These are phyloP conservation scores for Hyaloperonospora arabidopsidis DNA, from an alignment of 352 stramenopile genomes.

Conservation along the genomic window DNA sequence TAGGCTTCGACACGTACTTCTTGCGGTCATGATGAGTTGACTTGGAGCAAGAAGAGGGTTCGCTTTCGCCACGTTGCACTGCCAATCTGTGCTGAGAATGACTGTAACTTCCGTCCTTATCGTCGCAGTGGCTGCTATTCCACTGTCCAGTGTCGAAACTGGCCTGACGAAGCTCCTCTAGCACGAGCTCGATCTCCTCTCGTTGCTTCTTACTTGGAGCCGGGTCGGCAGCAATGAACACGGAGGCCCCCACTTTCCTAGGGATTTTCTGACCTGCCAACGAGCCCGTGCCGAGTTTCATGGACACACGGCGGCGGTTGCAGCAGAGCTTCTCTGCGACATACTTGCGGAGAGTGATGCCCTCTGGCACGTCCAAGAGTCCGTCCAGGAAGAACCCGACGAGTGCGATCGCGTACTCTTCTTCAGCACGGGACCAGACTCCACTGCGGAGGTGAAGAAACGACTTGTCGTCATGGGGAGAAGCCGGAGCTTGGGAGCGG, in stretches of 20 bases:
- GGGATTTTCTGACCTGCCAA: conserved; percentile 55
- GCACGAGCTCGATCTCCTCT: conserved; percentile 26
- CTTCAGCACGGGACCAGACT: conserved; percentile 54
- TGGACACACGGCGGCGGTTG: conserved; percentile 56
- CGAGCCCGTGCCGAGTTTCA: conserved; percentile 62
- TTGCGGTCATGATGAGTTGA: conserved; percentile 8
- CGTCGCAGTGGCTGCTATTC: conserved; percentile 9
- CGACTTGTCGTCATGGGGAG: conserved; percentile 8
- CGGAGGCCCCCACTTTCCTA: conserved; percentile 55
- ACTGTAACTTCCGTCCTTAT: conserved; percentile 7
- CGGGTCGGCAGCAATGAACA: conserved; percentile 42
- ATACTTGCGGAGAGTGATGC: conserved; percentile 63
- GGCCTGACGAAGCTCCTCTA: conserved; percentile 30
- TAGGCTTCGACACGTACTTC: conserved; percentile 12
- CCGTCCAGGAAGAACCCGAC: conserved; percentile 63
- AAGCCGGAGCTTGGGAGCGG: conserved; percentile 9
- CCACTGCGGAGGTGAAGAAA: conserved; percentile 40
- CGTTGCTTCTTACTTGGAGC: conserved; percentile 26
- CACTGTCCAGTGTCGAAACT: conserved; percentile 27
- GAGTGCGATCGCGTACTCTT: conserved; percentile 54
- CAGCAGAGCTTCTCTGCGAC: conserved; percentile 57
- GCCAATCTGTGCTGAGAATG: conserved; percentile 10
- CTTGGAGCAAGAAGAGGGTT: neutral
- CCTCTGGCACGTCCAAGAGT: conserved; percentile 38
- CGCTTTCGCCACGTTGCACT: conserved; percentile 11